Percentiles rank a stretch among this genome's conserved stretches.
phyloP scores from a whole-genome alignment of 2,329 filamentous ascomycete genomes.

The Tympanopsis confertula region DNA sequence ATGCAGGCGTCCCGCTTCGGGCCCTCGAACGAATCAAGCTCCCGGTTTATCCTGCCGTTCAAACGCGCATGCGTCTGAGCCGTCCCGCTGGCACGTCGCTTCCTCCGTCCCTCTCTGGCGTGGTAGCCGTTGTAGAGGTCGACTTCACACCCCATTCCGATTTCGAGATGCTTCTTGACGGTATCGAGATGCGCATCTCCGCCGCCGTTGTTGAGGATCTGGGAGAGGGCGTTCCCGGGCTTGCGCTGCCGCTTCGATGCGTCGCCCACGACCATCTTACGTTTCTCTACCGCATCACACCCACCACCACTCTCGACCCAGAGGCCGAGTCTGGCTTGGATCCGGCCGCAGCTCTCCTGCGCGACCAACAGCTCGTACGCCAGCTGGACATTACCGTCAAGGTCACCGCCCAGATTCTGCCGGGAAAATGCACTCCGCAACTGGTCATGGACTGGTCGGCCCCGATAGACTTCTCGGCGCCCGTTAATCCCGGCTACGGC shows the following conservation, averaged over 20 bases:
- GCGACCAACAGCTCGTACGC: slow-evolving; percentile 27
- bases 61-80: slow-evolving; percentile 63
- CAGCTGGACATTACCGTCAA: slow-evolving; percentile 48
- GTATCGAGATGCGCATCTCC: slow-evolving; percentile 42
- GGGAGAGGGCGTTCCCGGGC: slow-evolving; percentile 30
- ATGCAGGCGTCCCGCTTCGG: slow-evolving; percentile 51
- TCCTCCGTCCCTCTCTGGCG: slow-evolving; percentile 35
- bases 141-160: slow-evolving; percentile 63
- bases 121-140: slow-evolving; percentile 58
- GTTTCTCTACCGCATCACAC: slow-evolving; percentile 58
- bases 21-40: slow-evolving; percentile 51
- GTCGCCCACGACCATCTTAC: slow-evolving; percentile 66
- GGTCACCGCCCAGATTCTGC: slow-evolving; percentile 43
- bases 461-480: slow-evolving; percentile 55
- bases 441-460: slow-evolving; percentile 60
- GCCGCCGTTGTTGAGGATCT: slow-evolving; percentile 49
- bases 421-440: slow-evolving; percentile 44
- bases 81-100: slow-evolving; percentile 46
- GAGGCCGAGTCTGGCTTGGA: too few species aligned
- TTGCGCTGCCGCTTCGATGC: slow-evolving; percentile 45
- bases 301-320: too few species aligned
- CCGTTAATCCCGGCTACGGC: slow-evolving; percentile 52
- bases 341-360: slow-evolving; percentile 5
- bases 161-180: slow-evolving; percentile 51
- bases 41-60: slow-evolving; percentile 56